These are phyloP conservation scores for Sporothrix brasiliensis DNA, from an alignment of 2,329 filamentous ascomycete species.

Conservation along the genomic window DNA sequence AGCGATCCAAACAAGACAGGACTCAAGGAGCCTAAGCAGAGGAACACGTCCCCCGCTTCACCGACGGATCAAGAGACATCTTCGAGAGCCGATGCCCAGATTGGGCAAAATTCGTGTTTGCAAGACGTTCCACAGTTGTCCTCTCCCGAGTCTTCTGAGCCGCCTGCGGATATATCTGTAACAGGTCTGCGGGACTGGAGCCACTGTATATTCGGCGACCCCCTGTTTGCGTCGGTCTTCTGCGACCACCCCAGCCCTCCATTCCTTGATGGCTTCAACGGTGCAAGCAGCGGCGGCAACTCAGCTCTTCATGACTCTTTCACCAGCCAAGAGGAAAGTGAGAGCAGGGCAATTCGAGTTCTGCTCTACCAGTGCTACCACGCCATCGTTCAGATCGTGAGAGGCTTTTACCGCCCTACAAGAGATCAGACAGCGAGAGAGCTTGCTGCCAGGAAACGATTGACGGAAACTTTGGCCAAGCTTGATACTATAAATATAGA, in stretches of 20 bases:
- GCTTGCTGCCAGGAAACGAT: conserved; percentile 55
- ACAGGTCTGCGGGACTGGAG: conserved; percentile 62
- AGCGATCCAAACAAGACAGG: conserved; percentile 19
- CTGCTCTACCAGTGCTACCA: conserved; percentile 64
- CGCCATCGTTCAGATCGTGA: conserved; percentile 55
- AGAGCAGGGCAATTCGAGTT: conserved; percentile 49
- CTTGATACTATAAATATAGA: conserved; percentile 45
- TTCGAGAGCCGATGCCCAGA: not conserved
- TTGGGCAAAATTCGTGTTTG: not conserved
- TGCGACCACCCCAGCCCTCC: conserved; percentile 49
- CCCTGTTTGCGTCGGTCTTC: conserved; percentile 57
- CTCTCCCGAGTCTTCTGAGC: not conserved
- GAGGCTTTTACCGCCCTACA: conserved; percentile 58
- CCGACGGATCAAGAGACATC: not conserved
- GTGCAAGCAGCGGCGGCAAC: conserved; percentile 25
- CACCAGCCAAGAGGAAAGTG: conserved; percentile 30
- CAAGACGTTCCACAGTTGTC: not conserved
- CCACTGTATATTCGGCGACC: conserved; percentile 62
- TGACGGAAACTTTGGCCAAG: conserved; percentile 52
- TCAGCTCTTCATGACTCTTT: conserved; percentile 16
- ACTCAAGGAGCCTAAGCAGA: conserved; percentile 24
- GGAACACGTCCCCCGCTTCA: conserved; percentile 2
- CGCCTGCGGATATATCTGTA: conserved; percentile 42
- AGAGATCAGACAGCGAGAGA: conserved; percentile 54
- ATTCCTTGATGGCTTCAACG: conserved; percentile 54